Percentiles rank a stretch among this genome's conserved stretches.
phyloP scores from a whole-genome alignment of 305 asterid species.

The Rubia tinctorum region DNA sequence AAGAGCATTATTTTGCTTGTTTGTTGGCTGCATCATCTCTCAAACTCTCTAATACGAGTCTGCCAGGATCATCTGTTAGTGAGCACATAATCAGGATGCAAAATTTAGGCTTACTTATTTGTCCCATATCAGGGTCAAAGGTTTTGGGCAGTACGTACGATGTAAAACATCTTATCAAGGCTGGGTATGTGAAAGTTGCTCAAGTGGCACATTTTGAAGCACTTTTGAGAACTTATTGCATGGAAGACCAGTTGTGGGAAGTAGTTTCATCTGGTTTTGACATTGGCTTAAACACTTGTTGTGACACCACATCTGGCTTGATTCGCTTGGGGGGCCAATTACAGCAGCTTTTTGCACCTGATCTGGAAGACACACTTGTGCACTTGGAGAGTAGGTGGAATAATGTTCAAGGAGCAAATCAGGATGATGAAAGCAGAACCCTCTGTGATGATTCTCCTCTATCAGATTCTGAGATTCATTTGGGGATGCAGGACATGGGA shows the following conservation, averaged over 20 bases:
- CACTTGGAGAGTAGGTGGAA: constrained; percentile 99
- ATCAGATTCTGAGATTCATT: constrained; percentile 37
- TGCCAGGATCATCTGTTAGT: constrained; percentile 39
- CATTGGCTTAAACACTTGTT: constrained; percentile 67
- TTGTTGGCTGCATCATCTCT: constrained; percentile 85
- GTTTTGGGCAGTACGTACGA: constrained; percentile 40
- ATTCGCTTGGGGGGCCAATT: constrained; percentile 73
- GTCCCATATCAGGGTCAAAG: constrained; percentile 40
- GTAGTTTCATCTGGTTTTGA: constrained; percentile 74
- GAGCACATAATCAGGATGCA: constrained; percentile 64
- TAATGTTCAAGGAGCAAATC: constrained; percentile 56
- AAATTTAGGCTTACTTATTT: constrained; percentile 86
- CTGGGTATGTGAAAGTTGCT: constrained; percentile 91
- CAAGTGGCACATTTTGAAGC: constrained; percentile 73
- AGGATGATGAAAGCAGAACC: constrained; percentile 33
- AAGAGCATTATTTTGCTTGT: constrained; percentile 60
- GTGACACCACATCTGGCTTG: constrained; percentile 74
- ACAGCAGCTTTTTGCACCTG: constrained; percentile 88
- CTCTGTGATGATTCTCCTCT: constrained; percentile 36
- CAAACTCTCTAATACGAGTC: constrained; percentile 53
- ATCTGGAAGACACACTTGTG: constrained; percentile 68
- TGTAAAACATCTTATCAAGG: constrained; percentile 62
- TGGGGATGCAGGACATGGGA: constrained; percentile 31
- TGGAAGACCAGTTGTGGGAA: constrained; percentile 69
- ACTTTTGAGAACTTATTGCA: constrained; percentile 56